Percentiles rank a stretch among this genome's conserved stretches.
These are phyloP conservation scores for Acer negundo DNA, from an alignment of 345 rosid genomes.

Conservation along the genomic window DNA sequence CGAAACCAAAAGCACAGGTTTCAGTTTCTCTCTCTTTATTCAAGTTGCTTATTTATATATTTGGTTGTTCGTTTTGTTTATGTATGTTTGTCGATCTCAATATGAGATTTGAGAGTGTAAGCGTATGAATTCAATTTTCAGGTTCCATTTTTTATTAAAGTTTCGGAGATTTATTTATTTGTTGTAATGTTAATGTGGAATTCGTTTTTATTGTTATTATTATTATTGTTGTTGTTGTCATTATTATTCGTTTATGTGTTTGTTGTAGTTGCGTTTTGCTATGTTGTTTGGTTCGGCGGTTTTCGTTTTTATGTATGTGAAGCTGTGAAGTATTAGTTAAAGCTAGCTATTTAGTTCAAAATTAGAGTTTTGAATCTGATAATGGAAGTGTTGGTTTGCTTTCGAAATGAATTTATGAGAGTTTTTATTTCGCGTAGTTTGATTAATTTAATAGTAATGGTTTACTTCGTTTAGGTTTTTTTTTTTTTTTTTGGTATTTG, in stretches of 20 bases:
- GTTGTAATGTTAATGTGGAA: neutral
- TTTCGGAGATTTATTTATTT: constrained; percentile 8
- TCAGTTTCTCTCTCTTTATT: neutral
- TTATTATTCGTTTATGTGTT: neutral
- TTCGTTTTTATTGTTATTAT: neutral
- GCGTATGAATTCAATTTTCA: constrained; percentile 7
- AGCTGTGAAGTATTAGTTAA: neutral
- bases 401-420: neutral
- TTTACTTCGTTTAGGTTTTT: neutral
- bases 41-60: neutral
- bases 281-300: neutral
- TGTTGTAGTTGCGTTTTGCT: neutral
- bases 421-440: neutral
- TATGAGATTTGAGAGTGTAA: neutral
- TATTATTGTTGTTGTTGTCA: neutral
- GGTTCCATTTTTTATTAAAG: neutral
- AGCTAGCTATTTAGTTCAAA: neutral
- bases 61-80: neutral
- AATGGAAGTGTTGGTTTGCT: neutral
- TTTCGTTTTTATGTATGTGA: constrained; percentile 15
- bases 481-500: too few species aligned
- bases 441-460: neutral
- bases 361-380: constrained; percentile 11
- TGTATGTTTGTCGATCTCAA: neutral
- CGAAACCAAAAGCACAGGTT: constrained; percentile 13